Percentiles rank a stretch among this genome's conserved stretches.
These are phyloP conservation scores for Macrophomina pseudophaseolina DNA, from an alignment of 2,329 filamentous ascomycete species.

Conservation along the genomic window DNA sequence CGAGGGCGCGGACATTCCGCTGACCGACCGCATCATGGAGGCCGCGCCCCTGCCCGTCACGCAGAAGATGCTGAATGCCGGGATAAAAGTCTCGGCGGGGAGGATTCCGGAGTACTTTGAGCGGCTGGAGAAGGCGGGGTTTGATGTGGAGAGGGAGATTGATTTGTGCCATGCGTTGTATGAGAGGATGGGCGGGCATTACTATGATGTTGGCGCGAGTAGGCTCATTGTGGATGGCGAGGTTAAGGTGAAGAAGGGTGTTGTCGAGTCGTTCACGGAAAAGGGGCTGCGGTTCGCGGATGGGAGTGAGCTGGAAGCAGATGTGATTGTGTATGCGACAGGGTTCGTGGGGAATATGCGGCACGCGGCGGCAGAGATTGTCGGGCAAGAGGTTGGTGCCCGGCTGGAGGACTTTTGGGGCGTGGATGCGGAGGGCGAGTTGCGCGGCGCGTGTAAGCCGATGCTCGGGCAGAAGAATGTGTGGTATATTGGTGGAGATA, in stretches of 20 bases:
- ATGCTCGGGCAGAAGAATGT: conserved; percentile 42
- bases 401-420: conserved; percentile 53
- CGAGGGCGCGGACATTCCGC: conserved; percentile 36
- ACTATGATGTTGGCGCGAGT: conserved; percentile 54
- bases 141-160: conserved; percentile 46
- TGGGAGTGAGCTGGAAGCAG: conserved; percentile 49
- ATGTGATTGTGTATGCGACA: conserved; percentile 54
- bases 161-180: conserved; percentile 43
- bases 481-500: conserved; percentile 54
- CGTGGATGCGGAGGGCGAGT: conserved; percentile 54
- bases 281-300: conserved; percentile 52
- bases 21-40: conserved; percentile 32
- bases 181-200: conserved; percentile 53
- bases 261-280: conserved; percentile 43
- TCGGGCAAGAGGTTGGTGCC: conserved; percentile 49
- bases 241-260: conserved; percentile 52
- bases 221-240: conserved; percentile 50
- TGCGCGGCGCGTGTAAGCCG: conserved; percentile 48
- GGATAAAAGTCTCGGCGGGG: conserved; percentile 35
- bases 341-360: conserved; percentile 54
- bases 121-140: conserved; percentile 49
- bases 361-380: conserved; percentile 43
- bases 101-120: conserved; percentile 46
- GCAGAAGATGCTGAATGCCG: conserved; percentile 34
- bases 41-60: background rate